A percentile compares a stretch with the other conserved stretches of the same genome.
phyloP scores from a whole-genome alignment of 495 filamentous ascomycete species.

The Lasiosphaeria hispida region DNA sequence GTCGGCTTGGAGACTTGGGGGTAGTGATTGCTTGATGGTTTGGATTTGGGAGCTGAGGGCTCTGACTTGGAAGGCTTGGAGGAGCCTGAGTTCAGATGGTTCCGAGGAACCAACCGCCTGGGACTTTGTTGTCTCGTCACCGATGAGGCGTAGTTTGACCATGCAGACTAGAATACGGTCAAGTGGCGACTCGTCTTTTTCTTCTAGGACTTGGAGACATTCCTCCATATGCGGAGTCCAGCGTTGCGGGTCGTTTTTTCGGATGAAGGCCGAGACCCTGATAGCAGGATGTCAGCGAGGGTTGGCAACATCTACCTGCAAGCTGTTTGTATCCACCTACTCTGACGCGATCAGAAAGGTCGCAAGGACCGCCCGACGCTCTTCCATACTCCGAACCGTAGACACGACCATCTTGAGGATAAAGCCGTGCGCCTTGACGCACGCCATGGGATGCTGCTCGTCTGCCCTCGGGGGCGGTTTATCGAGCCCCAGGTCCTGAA shows the following conservation, averaged over 20 bases:
- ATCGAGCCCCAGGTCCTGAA: conserved; percentile 53
- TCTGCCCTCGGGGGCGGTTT: conserved; percentile 25
- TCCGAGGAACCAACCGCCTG: neutral
- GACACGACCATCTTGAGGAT: conserved; percentile 8
- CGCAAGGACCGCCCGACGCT: conserved; percentile 49
- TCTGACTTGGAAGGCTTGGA: conserved; percentile 5
- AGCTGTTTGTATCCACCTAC: conserved; percentile 27
- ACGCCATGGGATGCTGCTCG: conserved; percentile 22
- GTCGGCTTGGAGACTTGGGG: neutral
- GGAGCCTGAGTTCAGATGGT: neutral
- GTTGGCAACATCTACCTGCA: neutral
- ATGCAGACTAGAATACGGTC: conserved; percentile 46
- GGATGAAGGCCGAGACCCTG: conserved; percentile 44
- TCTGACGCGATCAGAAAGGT: conserved; percentile 49
- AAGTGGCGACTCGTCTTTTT: conserved; percentile 39
- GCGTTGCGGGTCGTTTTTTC: conserved; percentile 45
- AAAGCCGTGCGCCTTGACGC: conserved; percentile 5
- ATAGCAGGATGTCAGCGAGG: neutral
- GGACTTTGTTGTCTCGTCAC: neutral
- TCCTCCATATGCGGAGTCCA: conserved; percentile 53
- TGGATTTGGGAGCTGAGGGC: neutral
- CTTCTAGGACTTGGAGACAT: conserved; percentile 40
- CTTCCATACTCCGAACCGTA: conserved; percentile 45
- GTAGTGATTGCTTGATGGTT: neutral
- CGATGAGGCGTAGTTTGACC: conserved; percentile 46